Percentiles rank a stretch among this genome's conserved stretches.
Conservation (phyloP, 2,329 filamentous ascomycete genomes). For the Aspergillus luchuensis region DNA sequence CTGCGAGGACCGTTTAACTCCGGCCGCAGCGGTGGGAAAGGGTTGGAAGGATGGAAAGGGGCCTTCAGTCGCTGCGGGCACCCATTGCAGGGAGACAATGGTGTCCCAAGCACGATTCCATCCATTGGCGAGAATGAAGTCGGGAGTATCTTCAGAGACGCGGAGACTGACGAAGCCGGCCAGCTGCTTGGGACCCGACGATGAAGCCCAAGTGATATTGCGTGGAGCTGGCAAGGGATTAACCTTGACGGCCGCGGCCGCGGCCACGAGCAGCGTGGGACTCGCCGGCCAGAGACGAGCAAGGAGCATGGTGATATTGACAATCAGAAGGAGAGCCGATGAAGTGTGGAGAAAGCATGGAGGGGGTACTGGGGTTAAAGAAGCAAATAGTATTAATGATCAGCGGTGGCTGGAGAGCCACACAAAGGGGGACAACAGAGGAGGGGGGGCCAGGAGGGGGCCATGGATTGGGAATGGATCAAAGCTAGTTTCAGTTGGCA, state of each 20-base stretch:
- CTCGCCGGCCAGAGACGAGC: conserved; percentile 28
- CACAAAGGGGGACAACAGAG: no score
- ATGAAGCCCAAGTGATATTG: conserved; percentile 55
- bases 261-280: conserved; percentile 34
- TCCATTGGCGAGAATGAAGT: conserved; percentile 47
- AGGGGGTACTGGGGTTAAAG: no score
- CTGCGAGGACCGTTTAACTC: conserved; percentile 33
- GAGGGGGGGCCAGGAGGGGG: no score
- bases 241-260: conserved; percentile 50
- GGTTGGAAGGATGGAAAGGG: conserved; percentile 53
- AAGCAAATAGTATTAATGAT: no score
- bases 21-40: conserved; percentile 48
- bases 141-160: conserved; percentile 32
- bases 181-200: conserved; percentile 53
- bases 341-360: no score
- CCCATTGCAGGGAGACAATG: conserved; percentile 56
- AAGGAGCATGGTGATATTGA: conserved; percentile 28
- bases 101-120: conserved; percentile 55
- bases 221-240: conserved; percentile 59
- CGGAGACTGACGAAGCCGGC: conserved; percentile 42
- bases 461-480: no score
- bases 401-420: no score
- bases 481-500: no score
- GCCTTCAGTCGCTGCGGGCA: conserved; percentile 55
- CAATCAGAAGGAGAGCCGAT: no score